Base-by-base conservation (phyloP, 345 rosid species). In the Zanthoxylum bungeanum region DNA sequence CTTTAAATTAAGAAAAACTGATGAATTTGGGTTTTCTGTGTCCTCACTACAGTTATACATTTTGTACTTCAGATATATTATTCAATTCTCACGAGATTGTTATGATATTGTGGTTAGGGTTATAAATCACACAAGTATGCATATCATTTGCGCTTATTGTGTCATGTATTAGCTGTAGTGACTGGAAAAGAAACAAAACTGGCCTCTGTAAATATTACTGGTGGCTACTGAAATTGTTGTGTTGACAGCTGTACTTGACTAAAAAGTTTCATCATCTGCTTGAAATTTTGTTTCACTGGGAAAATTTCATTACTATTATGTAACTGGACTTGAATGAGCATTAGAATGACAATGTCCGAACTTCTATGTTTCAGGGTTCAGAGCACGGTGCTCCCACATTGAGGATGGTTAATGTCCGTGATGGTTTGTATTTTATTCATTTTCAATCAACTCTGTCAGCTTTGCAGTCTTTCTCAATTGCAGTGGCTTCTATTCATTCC, bases 401-500 rank as follows among this genome's bases (percentile, higher is more conserved):
- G 80, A 87, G 91, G 78, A 84, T 94, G 83, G 86, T 82, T 74
- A 89, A 77, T 78, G 84, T 94, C 57, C 77, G 78, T 56, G 90
- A 88, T 4, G 98, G 92, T 58, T 84, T 87, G 68, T 90, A 90
- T 73, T 85, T 87, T 49, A 81, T 94, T 55, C 90, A 85, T 70
- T 87, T 89, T 70, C 86, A 89, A 75, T 82, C 87, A 64, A 75
- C 80, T 33, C 80, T 92, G 42, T 92, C 98, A 50, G 91, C 85
- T 59, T 77, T 94, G 88, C 98, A 94, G 77, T 77, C 92, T 51
- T 83, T 94, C 72, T 78, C 93, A 28, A 82, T 92, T 76, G 97
- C 97, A 68, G 79, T 94, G 61, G 98, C 98, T 11, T 87, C 79
- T 66, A 83, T 90, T 73, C 98, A 94, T 84, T 68, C 81, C 63